Evolutionary conservation across 768 basidiomycete genomes (phyloP), one percentile per base, ranked within the genome.

Genomic region (Lentinula guzmanii): DNA sequence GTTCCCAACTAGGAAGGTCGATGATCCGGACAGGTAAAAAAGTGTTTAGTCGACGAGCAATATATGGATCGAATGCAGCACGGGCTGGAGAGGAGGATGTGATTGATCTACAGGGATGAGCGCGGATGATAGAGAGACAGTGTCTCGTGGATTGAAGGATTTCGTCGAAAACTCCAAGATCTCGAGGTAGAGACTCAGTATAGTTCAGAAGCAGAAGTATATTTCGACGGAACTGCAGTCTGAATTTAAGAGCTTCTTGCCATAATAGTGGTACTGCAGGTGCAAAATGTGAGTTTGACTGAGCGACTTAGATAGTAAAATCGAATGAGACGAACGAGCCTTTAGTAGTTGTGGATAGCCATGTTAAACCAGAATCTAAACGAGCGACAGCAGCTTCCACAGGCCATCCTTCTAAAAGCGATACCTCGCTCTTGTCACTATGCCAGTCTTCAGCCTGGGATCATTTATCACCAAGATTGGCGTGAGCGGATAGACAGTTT

Each of bases 401-500:
- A 16, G 84, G 79, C 31, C 86, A 70, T 6, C 80, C 78, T 72
- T 95, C 90, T 9, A 87, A 77, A 4, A 95, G 76, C 0, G 86
- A 83, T 0, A 95, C 79, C 18, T 93, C 93, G 66, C 86, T 89
- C 74, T 94, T 95, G 64, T 97, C 94, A 61, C 89, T 82, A 70
- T 93, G 91, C 87, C 91, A 93, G 67, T 94, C 92, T 77, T 94
- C 93, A 63, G 83, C 78, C 92, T 93, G 65, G 58, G 52, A 63
- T 48, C 1, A 52, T 57, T 35, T 62, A 43, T 53, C 35, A 65
- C 56, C n/a, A 53, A 59, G 56, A 28, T 48, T 39, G 11, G 21
- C 4, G 28, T 13, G 24, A 4, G 62, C 61, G 62, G 55, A 50
- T 62, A 54, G 52, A 65, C 34, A 63, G 63, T 61, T 8, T 8